Conservation (phyloP, 331 rosid species). For the Ulmus americana region DNA sequence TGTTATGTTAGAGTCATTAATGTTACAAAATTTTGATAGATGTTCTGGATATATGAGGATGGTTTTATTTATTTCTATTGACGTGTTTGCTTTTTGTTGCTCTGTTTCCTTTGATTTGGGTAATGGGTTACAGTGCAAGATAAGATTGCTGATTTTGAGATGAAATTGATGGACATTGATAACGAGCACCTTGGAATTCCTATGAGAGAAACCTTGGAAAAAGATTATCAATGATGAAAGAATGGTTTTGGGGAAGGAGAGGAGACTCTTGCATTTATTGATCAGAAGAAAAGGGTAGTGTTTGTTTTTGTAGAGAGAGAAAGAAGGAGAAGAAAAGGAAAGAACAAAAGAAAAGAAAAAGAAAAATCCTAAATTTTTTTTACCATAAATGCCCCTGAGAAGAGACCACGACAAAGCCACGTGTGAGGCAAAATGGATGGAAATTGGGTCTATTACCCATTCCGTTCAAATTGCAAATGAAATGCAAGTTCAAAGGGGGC, state of each 20-base stretch:
- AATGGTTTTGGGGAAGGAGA: not conserved
- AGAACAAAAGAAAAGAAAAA: no score
- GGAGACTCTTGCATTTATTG: slow-evolving; percentile 32
- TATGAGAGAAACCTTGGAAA: not conserved
- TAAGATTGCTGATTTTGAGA: slow-evolving; percentile 86
- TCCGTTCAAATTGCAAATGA: no score
- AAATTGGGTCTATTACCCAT: no score
- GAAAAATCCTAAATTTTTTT: no score
- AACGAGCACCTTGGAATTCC: slow-evolving; percentile 94
- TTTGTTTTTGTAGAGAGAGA: not conserved
- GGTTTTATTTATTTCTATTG: not conserved
- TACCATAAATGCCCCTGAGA: no score
- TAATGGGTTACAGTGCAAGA: slow-evolving; percentile 51
- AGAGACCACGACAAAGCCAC: no score
- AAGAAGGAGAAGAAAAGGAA: not conserved
- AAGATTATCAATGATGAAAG: not conserved
- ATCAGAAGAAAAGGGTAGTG: not conserved
- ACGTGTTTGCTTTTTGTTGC: not conserved
- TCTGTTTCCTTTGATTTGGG: not conserved
- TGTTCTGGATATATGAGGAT: not conserved
- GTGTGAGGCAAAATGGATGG: no score
- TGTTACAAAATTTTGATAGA: not conserved
- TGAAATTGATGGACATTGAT: slow-evolving; percentile 94
- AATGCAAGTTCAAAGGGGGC: no score
- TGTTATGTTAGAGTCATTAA: not conserved